Conservation (phyloP, 192 early-diverging fungal genomes). For the Backusella psychrophila region DNA sequence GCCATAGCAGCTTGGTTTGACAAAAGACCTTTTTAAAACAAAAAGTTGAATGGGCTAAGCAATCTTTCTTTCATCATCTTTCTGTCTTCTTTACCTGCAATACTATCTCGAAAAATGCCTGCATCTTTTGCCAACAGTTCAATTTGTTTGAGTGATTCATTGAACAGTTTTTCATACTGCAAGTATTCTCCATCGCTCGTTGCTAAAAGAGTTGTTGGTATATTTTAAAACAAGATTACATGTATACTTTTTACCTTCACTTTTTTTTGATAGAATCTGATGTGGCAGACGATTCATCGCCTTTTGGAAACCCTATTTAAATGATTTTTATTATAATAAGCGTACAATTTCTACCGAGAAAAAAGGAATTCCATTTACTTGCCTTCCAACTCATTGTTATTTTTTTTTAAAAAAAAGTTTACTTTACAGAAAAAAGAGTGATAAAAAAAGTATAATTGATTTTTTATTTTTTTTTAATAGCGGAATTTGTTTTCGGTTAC, state of each 20-base stretch:
- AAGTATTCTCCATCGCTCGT: slow-evolving; percentile 54
- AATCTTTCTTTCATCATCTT: not conserved
- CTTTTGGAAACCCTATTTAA: slow-evolving; percentile 49
- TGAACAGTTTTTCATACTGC: slow-evolving; percentile 61
- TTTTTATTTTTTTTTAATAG: not conserved
- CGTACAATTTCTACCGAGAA: not conserved
- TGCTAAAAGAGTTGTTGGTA: slow-evolving; percentile 38
- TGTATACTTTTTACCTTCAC: slow-evolving; percentile 15
- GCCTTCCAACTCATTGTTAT: slow-evolving; percentile 14
- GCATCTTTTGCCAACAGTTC: slow-evolving; percentile 63
- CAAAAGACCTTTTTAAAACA: slow-evolving; percentile 17
- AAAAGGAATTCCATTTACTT: slow-evolving; percentile 1
- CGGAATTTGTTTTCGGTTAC: not conserved
- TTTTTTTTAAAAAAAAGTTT: not conserved
- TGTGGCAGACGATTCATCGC: slow-evolving; percentile 80
- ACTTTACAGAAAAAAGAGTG: not conserved
- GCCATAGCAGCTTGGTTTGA: slow-evolving; percentile 28
- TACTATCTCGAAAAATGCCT: slow-evolving; percentile 62
- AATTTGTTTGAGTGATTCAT: slow-evolving; percentile 52
- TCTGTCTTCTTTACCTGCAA: slow-evolving; percentile 33
- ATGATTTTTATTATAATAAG: not conserved
- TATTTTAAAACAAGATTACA: not conserved
- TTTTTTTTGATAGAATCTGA: slow-evolving; percentile 62
- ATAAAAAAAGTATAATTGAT: not conserved
- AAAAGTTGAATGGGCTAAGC: not conserved